These are phyloP conservation scores for Fusarium nodosum DNA, from an alignment of 2,329 filamentous ascomycete species.

Conservation along the genomic window DNA sequence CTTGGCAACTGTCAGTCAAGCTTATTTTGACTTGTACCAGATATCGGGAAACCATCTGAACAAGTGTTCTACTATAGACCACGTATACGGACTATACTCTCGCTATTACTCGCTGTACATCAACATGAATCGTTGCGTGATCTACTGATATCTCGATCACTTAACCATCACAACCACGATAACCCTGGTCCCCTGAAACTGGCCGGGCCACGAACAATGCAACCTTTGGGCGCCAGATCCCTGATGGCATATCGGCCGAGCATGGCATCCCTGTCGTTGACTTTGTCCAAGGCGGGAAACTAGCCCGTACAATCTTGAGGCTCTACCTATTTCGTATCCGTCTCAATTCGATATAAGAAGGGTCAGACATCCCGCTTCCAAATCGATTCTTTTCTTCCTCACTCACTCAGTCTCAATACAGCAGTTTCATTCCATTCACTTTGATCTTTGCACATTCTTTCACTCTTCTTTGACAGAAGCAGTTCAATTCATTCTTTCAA, in stretches of 20 bases:
- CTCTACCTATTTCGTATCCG: slow-evolving; percentile 12
- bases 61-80: background rate
- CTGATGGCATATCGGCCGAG: slow-evolving; percentile 37
- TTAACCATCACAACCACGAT: background rate
- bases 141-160: slow-evolving; percentile 25
- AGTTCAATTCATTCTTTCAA: slow-evolving; percentile 46
- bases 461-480: slow-evolving; percentile 54
- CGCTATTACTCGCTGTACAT: background rate
- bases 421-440: slow-evolving; percentile 50
- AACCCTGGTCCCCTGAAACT: slow-evolving; percentile 41
- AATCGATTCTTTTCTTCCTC: slow-evolving; percentile 19
- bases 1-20: background rate
- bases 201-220: slow-evolving; percentile 33
- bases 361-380: slow-evolving; percentile 19
- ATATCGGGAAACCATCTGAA: background rate
- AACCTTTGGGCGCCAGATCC: slow-evolving; percentile 30
- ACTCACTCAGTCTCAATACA: slow-evolving; percentile 47
- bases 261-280: slow-evolving; percentile 21
- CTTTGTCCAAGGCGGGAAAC: slow-evolving; percentile 26
- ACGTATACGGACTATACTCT: background rate
- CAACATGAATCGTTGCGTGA: slow-evolving; percentile 22
- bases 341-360: slow-evolving; percentile 36
- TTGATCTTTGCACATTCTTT: slow-evolving; percentile 47
- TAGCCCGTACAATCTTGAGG: slow-evolving; percentile 32
- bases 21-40: background rate